Base-by-base conservation (phyloP, 345 rosid genomes). In the Lumnitzera littorea region DNA sequence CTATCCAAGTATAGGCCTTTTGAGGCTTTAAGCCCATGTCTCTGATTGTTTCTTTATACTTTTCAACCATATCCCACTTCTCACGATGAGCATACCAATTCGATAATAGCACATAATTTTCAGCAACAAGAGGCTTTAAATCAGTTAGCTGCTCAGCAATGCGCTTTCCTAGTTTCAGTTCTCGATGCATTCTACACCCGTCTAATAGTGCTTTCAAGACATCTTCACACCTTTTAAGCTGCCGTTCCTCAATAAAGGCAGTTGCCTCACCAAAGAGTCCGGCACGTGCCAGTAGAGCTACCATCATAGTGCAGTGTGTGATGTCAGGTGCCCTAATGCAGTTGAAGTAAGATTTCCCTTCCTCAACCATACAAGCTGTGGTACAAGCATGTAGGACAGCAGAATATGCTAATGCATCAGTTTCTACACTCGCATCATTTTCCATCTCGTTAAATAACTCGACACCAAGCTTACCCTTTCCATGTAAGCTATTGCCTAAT, bases 1-100 rank as follows among this genome's bases (percentile, higher is more conserved):
- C 85, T 65, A 83, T 76, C 85, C 88, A 83, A 64, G 83, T 78
- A 51, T 67, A 70, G 24, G 80, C 82, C 53, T 64, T 76, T 50
- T 63, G 72, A 56, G 82, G 68, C 63, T 76, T 69, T 81, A 78
- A 72, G 4, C 83, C 83, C 78, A 76, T 70, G 65, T 76, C 80
- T 43, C 13, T 43, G 15, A 80, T 67, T 47, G 66, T 80, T 60
- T 47, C 70, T 55, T 60, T 68, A 50, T 63, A 50, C 13, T 80
- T 62, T 24, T 54, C 62, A 27, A 62, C 85, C 76, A 65, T 66
- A 46, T 78, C 81, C 80, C 72, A 57, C 51, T 78, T 70, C 14
- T 53, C 74, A 46, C 27, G 5, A 15, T 65, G 67, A 0, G 80
- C 80, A 46, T 74, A 63, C 76, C 76, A 76, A 57, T 83, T 83